Evolutionary conservation across 1,284 basidiomycete genomes (phyloP), one percentile per base, ranked within the genome.

Genomic region (Coniferiporia weirii): DNA sequence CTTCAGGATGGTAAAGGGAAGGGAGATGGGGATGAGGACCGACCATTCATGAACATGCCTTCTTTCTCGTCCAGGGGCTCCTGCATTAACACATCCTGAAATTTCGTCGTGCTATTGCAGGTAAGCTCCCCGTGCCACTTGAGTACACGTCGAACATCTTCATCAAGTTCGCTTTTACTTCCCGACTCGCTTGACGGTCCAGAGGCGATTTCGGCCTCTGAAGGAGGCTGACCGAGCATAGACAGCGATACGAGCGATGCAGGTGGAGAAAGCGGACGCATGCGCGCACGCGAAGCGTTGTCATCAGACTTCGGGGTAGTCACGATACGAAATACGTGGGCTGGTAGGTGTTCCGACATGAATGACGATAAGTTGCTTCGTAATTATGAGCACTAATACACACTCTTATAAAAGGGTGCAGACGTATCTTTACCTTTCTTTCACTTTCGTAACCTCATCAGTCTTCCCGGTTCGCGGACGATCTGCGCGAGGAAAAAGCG

Each of bases 21-120:
- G 10, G 19, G 53, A 40, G 32, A 54, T 68, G 59, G 27, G 3
- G 27, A 5, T 27, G 27, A 5, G 27, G 5, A 27, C 27, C 27
- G 62, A 83, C 83, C 77, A 49, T 81, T 76, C 79, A 84, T 83
- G 35, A 82, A 66, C 61, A 79, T 65, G 38, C 72, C 69, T 32
- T 76, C 74, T 54, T 78, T 78, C 36, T 80, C 79, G 54, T 83
- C 79, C 9, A 87, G 63, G 57, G 70, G 75, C 61, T 86, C 85
- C 38, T 77, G 73, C 63, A 83, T 66, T 32, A 87, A 79, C 51
- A 66, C 17, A 71, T 68, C 58, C 65, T 65, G 4, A 69, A 47
- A 76, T 69, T 57, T 71, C 65, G 6, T 66, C 66, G 35, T 68
- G 69, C 3, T 45, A 7, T 19, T 17, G 13, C 12, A 10, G 7